These are phyloP conservation scores for Phaeolepiota aurea DNA, from an alignment of 768 basidiomycete species.

Conservation along the genomic window DNA sequence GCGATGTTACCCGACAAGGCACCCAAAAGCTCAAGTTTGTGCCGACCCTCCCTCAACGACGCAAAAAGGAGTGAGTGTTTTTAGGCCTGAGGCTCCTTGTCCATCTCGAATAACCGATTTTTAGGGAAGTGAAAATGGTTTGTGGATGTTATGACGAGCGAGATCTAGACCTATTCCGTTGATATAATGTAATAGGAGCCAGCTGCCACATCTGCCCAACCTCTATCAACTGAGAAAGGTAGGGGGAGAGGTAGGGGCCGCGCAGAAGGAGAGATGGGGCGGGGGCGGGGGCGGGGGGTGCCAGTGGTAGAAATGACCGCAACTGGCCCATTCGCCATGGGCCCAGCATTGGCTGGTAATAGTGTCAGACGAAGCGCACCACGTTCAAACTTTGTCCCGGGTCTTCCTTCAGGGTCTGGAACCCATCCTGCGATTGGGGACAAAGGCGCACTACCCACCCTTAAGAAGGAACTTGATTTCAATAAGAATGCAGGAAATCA, in stretches of 20 bases:
- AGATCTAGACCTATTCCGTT: too few species aligned
- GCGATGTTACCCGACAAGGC: constrained; percentile 67
- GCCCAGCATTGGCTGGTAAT: constrained; percentile 61
- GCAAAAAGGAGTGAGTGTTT: constrained; percentile 69
- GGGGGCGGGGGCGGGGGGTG: constrained; percentile 46
- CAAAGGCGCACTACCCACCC: constrained; percentile 37
- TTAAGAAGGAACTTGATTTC: constrained; percentile 32
- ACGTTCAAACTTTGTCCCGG: constrained; percentile 49
- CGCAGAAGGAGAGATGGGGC: constrained; percentile 39
- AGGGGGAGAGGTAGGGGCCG: constrained; percentile 39
- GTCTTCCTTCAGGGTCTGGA: constrained; percentile 26
- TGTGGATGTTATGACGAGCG: constrained; percentile 11
- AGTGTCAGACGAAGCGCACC: constrained; percentile 42
- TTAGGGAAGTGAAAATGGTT: constrained; percentile 62
- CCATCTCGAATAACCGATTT: constrained; percentile 3
- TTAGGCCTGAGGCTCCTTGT: constrained; percentile 6
- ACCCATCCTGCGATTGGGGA: constrained; percentile 37
- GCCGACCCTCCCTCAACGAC: constrained; percentile 64
- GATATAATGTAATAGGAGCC: constrained; percentile 35
- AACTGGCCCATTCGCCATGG: constrained; percentile 84
- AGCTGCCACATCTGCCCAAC: constrained; percentile 17
- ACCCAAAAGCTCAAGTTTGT: constrained; percentile 75
- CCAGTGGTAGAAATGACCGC: constrained; percentile 70
- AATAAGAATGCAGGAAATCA: constrained; percentile 18
- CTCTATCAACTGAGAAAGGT: constrained; percentile 20